phyloP scores from a whole-genome alignment of 805 yeast genomes.

The Candida stauntonica region DNA sequence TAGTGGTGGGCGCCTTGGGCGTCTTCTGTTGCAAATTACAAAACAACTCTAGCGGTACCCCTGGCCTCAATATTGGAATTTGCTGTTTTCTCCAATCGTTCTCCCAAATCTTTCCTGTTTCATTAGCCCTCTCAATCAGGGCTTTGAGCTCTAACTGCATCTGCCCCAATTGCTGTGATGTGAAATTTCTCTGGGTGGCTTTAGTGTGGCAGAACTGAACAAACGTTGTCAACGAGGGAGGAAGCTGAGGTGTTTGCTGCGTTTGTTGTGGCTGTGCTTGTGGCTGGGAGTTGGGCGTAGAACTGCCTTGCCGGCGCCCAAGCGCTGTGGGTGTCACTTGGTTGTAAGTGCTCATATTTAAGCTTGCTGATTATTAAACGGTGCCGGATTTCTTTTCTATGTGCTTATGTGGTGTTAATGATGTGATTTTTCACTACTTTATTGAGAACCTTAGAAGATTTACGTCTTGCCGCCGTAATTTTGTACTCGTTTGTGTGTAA shows the following conservation, averaged over 20 bases:
- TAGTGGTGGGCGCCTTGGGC: conserved; percentile 4
- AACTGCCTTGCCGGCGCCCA: too few relatives aligned
- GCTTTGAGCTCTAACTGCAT: conserved; percentile 25
- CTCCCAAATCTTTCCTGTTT: conserved; percentile 21
- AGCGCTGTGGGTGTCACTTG: conserved; percentile 14
- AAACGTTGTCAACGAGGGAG: conserved; percentile 20
- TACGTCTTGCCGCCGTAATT: too few relatives aligned
- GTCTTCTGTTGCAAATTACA: conserved; percentile 16
- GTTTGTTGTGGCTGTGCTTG: conserved; percentile 5
- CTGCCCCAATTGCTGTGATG: conserved; percentile 10
- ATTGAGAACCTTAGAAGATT: too few relatives aligned
- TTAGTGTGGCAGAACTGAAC: conserved; percentile 22
- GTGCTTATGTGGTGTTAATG: too few relatives aligned
- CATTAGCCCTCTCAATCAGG: conserved; percentile 25
- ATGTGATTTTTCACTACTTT: too few relatives aligned
- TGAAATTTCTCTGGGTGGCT: conserved; percentile 16
- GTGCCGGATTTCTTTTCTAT: background rate
- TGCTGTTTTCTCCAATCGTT: conserved; percentile 28
- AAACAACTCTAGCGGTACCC: conserved; percentile 13
- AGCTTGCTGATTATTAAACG: too few relatives aligned
- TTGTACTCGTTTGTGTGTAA: too few relatives aligned
- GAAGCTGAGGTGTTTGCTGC: conserved; percentile 14
- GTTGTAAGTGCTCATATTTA: conserved; percentile 13
- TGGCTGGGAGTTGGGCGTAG: too few relatives aligned
- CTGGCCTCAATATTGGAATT: conserved; percentile 21